Base-by-base conservation (phyloP, 1,139 yeast genomes). In the Saccharomyces hybrid region DNA sequence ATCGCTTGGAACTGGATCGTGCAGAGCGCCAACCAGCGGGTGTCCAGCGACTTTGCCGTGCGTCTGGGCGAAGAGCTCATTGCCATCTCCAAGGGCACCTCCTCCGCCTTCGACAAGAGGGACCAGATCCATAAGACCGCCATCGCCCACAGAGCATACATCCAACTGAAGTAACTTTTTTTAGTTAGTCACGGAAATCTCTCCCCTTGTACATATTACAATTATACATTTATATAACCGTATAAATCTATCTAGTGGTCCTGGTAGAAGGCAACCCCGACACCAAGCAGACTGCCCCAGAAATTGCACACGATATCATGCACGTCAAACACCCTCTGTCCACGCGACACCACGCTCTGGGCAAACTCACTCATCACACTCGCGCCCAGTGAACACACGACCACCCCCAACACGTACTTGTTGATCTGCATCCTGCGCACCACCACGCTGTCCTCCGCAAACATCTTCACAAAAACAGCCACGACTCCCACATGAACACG, bases 1-100 rank as follows among this genome's bases (percentile, higher is more conserved):
- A 82, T 80, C 66, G 97, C 98, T 2, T 87, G 95, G 77, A 73
- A 77, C 59, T 93, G 98, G 98, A 86, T 93, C 51, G 73, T 90
- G 56, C 96, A 89, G 57, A 90, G 95, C 21, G 82, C 95, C 29
- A 78, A 82, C 55, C 85, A 85, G 69, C 84, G 95, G 71, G 85
- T 83, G 53, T 83, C 93, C 21, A 81, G 83, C 57, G 95, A 88
- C 65, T 86, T 86, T 65, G 78, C 95, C 1, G 97, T 93, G 32
- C 81, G 98, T 67, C 78, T 93, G 57, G 93, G 93, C 34, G 98
- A 93, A 73, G 98, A 93, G 71, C 80, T 93, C 58, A 71, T 89
- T 48, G 76, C 86, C 54, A 95, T 95, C 31, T 78, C 78, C 63
- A 83, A 81, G 64, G 97, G 97, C 53, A 83, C 82, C 68, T 83